Base-by-base conservation (phyloP, 768 basidiomycete genomes). In the Fomitopsis serialis region DNA sequence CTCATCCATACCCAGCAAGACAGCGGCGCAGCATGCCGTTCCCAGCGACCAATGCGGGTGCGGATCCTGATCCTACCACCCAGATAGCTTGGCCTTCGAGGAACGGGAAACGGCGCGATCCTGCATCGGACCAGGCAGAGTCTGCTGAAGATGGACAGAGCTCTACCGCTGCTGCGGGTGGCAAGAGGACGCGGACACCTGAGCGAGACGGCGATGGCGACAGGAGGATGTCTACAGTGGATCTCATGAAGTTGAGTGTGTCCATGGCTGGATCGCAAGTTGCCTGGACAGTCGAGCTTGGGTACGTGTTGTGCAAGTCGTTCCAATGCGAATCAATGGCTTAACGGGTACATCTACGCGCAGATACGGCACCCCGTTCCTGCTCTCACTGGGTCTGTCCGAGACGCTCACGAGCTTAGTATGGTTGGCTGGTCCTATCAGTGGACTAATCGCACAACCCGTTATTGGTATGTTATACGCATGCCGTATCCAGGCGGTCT, bases 251-350 rank as follows among this genome's bases (percentile, higher is more conserved):
- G 2, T 74, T 93, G 61, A 90, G 86, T 55, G 80, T 97, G 55
- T 91, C 93, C 8, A 95, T 98, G 89, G 92, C 84, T 42, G 96
- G 96, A 15, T 91, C 89, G 6, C 91, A 97, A 71, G 85, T 98
- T 23, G 88, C 92, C 1, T 98, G 95, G 95, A 96, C 93, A 1
- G 88, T 97, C 3, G 93, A 96, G 65, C 81, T 95, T 23, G 92
- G 92, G 92, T 94, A 63, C 58, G 86, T 71, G n/a, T 23, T 27
- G 43, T 27, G 48, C 17, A 36, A 17, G 8, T 15, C 25, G 22
- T 15, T 22, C 19, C 37, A 19, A 8, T 15, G 37, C 15, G 15
- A 15, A 17, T 4, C 15, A 19, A 13, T 23, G 21, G 37, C 22
- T 12, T 37, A 23, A 52, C 19, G 19, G 36, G 34, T 43, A 23